Conservation (phyloP, 352 stramenopile genomes). For the Thalassiosira exigua region DNA sequence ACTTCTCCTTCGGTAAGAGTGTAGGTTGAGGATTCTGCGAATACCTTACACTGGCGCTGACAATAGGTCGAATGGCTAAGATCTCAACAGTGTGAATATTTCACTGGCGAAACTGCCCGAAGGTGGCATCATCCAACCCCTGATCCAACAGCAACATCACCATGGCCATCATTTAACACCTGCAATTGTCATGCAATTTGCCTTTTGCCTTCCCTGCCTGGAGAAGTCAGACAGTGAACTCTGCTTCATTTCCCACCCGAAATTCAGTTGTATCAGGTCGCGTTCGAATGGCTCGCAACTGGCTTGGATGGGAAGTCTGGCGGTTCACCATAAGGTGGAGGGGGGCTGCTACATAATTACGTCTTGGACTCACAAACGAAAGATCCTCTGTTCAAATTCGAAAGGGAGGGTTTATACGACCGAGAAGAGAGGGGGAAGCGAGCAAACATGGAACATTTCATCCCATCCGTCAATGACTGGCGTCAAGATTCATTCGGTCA, state of each 20-base stretch:
- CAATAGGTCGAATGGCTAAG: too few species aligned
- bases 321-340: too few species aligned
- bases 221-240: slow-evolving; percentile 45
- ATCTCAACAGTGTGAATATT: too few species aligned
- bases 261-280: slow-evolving; percentile 41
- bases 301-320: slow-evolving; percentile 64
- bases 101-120: too few species aligned
- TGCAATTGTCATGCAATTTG: too few species aligned
- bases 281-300: slow-evolving; percentile 38
- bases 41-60: too few species aligned
- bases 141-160: too few species aligned
- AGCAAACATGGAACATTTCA: slow-evolving; percentile 25
- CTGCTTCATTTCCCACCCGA: slow-evolving; percentile 57
- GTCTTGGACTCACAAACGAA: slow-evolving; percentile 58
- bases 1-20: too few species aligned
- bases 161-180: too few species aligned
- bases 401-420: slow-evolving; percentile 51
- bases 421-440: slow-evolving; percentile 15
- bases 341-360: slow-evolving; percentile 64
- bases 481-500: slow-evolving; percentile 40
- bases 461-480: slow-evolving; percentile 13
- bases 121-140: too few species aligned
- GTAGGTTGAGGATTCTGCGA: too few species aligned
- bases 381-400: slow-evolving; percentile 53
- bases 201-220: slow-evolving; percentile 31